Conservation (phyloP, 192 early-diverging fungal species). For the Glomus cerebriforme region DNA sequence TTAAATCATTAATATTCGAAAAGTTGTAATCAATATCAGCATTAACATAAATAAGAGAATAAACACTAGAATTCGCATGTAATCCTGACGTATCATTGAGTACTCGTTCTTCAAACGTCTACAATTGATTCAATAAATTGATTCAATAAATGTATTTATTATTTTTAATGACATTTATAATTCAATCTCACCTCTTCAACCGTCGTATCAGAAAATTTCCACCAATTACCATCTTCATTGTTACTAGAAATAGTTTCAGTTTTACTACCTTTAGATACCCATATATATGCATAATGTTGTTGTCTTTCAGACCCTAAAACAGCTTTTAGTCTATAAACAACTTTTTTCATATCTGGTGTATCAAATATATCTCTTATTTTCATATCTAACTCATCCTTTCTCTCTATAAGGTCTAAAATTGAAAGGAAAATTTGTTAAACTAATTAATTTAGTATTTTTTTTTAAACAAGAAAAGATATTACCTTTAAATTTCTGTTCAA, state of each 20-base stretch:
- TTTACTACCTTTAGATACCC: background rate
- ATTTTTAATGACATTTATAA: background rate
- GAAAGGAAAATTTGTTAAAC: background rate
- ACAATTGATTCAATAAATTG: background rate
- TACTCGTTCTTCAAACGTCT: background rate
- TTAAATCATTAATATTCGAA: background rate
- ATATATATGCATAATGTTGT: slow-evolving; percentile 10
- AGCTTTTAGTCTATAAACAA: slow-evolving; percentile 4
- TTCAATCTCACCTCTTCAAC: background rate
- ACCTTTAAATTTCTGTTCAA: slow-evolving; percentile 17
- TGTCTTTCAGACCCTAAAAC: background rate
- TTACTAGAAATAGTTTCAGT: background rate
- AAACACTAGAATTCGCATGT: background rate
- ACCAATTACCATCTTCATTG: slow-evolving; percentile 1
- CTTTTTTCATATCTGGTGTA: slow-evolving; percentile 2
- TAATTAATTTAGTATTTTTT: too few species aligned
- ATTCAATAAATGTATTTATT: background rate
- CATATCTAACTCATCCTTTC: background rate
- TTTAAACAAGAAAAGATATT: background rate
- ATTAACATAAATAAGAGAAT: slow-evolving; percentile 15
- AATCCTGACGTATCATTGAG: background rate
- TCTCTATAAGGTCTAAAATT: background rate
- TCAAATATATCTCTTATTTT: background rate
- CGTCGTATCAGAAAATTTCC: background rate
- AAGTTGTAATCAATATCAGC: background rate